Conservation (phyloP, 345 rosid genomes). For the Raphanus sativus region DNA sequence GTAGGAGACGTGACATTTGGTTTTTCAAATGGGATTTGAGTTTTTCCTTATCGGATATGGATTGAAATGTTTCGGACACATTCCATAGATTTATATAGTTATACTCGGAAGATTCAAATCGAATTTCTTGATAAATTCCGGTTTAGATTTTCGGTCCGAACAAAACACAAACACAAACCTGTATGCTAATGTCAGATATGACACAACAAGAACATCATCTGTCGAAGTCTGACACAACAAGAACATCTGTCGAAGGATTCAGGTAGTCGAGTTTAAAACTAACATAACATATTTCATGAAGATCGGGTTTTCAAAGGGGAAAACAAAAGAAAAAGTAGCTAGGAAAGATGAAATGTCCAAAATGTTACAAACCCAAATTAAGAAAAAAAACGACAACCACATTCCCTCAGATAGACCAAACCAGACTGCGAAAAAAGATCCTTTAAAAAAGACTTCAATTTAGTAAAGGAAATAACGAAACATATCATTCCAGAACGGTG, state of each 20-base stretch:
- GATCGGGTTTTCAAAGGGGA: background rate
- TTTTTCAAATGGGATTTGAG: background rate
- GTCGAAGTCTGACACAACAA: background rate
- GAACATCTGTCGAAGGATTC: background rate
- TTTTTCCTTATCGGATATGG: background rate
- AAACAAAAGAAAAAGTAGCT: background rate
- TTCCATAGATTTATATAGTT: background rate
- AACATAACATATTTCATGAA: background rate
- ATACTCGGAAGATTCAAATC: no score
- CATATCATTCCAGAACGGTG: constrained; percentile 35
- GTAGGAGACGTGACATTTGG: background rate
- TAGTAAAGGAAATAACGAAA: background rate
- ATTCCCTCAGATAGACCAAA: constrained; percentile 26
- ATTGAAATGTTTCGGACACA: background rate
- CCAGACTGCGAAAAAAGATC: background rate
- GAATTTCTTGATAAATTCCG: no score
- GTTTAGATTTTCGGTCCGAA: no score
- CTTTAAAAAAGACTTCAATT: background rate
- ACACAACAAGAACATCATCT: background rate
- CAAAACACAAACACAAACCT: background rate
- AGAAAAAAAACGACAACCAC: constrained; percentile 24
- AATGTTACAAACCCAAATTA: constrained; percentile 1
- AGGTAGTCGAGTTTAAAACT: background rate
- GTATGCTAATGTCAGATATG: background rate
- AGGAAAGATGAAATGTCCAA: background rate